Percentiles rank a stretch among this genome's conserved stretches.
Evolutionary conservation across 306 rosid species (phyloP).

Genomic region (Spatholobus suberectus): DNA sequence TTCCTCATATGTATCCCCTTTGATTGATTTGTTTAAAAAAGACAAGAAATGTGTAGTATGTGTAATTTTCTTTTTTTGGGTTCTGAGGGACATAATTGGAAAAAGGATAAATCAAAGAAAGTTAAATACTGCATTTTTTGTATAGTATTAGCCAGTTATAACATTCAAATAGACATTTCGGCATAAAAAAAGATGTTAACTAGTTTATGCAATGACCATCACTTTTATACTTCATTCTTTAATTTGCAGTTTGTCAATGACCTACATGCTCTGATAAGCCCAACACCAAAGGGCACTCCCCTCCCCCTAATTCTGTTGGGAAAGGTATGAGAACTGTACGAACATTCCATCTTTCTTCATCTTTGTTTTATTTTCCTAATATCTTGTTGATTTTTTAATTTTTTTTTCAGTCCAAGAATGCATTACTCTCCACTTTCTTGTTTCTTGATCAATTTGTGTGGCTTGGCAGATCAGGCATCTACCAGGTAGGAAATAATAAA

Average conservation of each 20-base stretch:
- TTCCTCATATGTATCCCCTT: not conserved
- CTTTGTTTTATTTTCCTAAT: conserved; percentile 29
- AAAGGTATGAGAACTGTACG: conserved; percentile 62
- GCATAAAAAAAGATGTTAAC: not conserved
- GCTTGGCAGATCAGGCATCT: conserved; percentile 88
- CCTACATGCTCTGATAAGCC: conserved; percentile 84
- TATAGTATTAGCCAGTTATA: conserved; percentile 10
- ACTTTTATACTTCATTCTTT: conserved; percentile 29
- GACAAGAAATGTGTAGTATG: not conserved
- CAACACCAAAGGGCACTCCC: conserved; percentile 83
- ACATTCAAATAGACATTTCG: conserved; percentile 7
- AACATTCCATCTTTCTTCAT: not conserved
- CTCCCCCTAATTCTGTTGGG: conserved; percentile 79
- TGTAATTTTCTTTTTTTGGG: not conserved
- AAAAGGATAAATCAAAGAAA: conserved; percentile 2
- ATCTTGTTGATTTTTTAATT: conserved; percentile 25
- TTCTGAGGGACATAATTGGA: not conserved
- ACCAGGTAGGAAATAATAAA: conserved; percentile 54
- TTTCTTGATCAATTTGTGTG: conserved; percentile 97
- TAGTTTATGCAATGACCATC: conserved; percentile 13
- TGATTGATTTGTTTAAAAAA: conserved; percentile 21
- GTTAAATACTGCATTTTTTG: not conserved
- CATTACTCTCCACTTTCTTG: conserved; percentile 88
- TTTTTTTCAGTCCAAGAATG: conserved; percentile 77
- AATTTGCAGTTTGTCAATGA: conserved; percentile 89